Evolutionary conservation across 2,329 filamentous ascomycete species (phyloP).

Genomic region (Neonectria punicea): DNA sequence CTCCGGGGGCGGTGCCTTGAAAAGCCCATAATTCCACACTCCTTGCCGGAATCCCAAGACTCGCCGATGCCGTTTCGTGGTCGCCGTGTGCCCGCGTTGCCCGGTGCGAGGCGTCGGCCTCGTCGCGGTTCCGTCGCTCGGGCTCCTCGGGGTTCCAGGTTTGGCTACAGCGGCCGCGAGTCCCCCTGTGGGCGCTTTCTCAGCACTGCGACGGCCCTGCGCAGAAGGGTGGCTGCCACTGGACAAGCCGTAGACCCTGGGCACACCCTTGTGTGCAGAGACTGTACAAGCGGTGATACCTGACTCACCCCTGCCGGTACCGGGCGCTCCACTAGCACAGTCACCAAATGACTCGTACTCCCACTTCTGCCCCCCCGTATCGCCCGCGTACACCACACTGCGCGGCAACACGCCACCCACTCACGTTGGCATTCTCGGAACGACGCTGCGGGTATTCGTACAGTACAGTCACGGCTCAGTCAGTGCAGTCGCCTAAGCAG

Average conservation of each 20-base stretch:
- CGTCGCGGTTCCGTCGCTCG: constrained; percentile 6
- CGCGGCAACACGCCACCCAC: constrained; percentile 33
- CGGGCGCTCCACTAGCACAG: constrained; percentile 7
- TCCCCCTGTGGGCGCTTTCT: constrained; percentile 23
- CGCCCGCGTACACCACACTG: constrained; percentile 31
- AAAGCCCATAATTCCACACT: not conserved
- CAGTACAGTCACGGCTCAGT: constrained; percentile 20
- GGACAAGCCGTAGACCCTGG: constrained; percentile 9
- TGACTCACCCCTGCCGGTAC: constrained; percentile 36
- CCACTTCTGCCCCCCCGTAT: constrained; percentile 34
- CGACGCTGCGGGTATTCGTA: constrained; percentile 2
- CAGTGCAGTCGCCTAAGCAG: not conserved
- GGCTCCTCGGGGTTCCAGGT: constrained; percentile 19
- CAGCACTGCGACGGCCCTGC: constrained; percentile 21
- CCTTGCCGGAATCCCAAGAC: constrained; percentile 1
- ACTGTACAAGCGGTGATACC: constrained; percentile 32
- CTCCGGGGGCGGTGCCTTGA: not conserved
- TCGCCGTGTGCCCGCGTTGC: not conserved
- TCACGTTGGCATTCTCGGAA: constrained; percentile 22
- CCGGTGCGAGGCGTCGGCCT: not conserved
- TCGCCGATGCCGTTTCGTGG: constrained; percentile 18
- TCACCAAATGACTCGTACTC: constrained; percentile 31
- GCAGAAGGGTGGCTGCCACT: constrained; percentile 9
- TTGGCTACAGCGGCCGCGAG: constrained; percentile 24
- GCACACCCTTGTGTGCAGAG: constrained; percentile 20